Evolutionary conservation across 805 yeast species (phyloP), one percentile per base, ranked within the genome.

Genomic region (Metschnikowia hibisci): DNA sequence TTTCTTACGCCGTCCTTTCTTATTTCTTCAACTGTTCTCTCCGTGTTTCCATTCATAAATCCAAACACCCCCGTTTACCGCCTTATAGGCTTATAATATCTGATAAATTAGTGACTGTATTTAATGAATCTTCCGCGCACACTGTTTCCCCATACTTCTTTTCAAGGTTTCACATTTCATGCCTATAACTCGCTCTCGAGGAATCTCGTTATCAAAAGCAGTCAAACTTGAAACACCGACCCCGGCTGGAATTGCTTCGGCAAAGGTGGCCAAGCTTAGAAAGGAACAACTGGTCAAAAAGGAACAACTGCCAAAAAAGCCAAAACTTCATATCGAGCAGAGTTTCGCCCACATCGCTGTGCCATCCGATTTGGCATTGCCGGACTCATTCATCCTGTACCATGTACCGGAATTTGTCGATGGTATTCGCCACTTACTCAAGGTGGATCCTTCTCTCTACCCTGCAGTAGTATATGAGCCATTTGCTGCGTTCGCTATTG

Each of bases 361-460:
- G 9, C 57, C 57, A 0, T 9, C 25, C 3, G 48, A 52, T 37
- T 47, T 53, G 12, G 41, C 20, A 14, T 51, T 66, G 14, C 76
- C 74, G 1, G 40, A 34, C 14, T 52, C 34, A 2, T 70, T 62
- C 46, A 52, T 63, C 8, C 56, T 51, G 1, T 57, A 31, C 41
- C 74, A 70, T 40, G 48, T 57, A 2, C 63, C 65, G 0, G 62
- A 60, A 16, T 70, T 70, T 48, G 52, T 68, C 3, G 41, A 54
- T 6, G 74, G 71, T 0, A 48, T 64, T 15, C 46, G 57, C 8
- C 62, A 59, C 41, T 48, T 70, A 6, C 23, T 70, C 7, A 36
- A 44, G 5, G 47, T 53, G 2, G 76, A 70, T 45, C 64, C 67
- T 0, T 45, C 63, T 11, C 56, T 70, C 32, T 70, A 69, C 41